Evolutionary conservation across 2,329 filamentous ascomycete genomes (phyloP).

Genomic region (Drechmeria coniospora): DNA sequence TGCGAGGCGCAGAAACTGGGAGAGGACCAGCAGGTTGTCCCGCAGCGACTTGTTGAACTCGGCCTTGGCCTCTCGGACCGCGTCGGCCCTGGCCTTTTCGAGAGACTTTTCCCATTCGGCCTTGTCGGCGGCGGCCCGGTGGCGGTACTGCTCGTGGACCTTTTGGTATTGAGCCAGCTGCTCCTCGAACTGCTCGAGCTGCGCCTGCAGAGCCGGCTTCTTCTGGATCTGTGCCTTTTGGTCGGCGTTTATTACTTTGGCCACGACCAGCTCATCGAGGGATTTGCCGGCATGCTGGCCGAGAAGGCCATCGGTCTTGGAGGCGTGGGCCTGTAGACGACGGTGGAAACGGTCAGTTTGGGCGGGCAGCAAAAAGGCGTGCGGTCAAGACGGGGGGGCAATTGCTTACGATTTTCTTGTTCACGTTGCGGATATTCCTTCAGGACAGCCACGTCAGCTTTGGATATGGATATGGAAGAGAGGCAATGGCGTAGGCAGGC

Average conservation of each 20-base stretch:
- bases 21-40: slow-evolving; percentile 53
- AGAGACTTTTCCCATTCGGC: slow-evolving; percentile 43
- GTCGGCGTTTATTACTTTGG: slow-evolving; percentile 64
- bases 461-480: neutral
- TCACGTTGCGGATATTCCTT: slow-evolving; percentile 80
- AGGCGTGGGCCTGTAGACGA: slow-evolving; percentile 55
- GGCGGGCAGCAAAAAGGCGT: no score
- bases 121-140: slow-evolving; percentile 41
- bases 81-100: slow-evolving; percentile 39
- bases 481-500: neutral
- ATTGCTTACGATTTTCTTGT: slow-evolving; percentile 75
- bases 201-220: slow-evolving; percentile 56
- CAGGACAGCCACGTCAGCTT: neutral
- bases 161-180: slow-evolving; percentile 62
- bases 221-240: slow-evolving; percentile 65
- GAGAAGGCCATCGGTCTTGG: slow-evolving; percentile 56
- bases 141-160: slow-evolving; percentile 56
- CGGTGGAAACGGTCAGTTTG: no score
- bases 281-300: slow-evolving; percentile 53
- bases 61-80: slow-evolving; percentile 35
- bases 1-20: slow-evolving; percentile 67
- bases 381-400: neutral
- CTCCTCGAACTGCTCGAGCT: slow-evolving; percentile 56
- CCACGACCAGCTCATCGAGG: slow-evolving; percentile 56
- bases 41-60: slow-evolving; percentile 38